Percentiles rank a stretch among this genome's conserved stretches.
Evolutionary conservation across 441 rosid genomes (phyloP).

Genomic region (Mallotus repandus): DNA sequence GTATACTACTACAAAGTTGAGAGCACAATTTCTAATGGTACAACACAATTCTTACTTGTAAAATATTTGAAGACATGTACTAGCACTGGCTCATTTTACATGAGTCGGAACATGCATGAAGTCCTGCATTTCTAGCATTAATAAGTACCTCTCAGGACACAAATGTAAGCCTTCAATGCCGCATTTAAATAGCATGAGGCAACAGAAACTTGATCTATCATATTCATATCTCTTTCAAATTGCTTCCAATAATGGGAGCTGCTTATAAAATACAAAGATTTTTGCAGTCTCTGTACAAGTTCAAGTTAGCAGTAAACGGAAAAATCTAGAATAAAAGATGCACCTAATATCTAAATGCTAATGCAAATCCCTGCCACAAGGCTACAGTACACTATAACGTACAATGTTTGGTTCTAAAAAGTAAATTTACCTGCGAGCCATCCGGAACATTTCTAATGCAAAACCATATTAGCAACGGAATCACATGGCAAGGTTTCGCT

Average conservation of each 20-base stretch:
- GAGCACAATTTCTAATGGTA: no score
- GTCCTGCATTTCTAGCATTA: no score
- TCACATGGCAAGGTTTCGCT: slow-evolving; percentile 62
- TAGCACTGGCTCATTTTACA: no score
- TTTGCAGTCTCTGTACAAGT: slow-evolving; percentile 41
- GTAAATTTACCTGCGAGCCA: slow-evolving; percentile 18
- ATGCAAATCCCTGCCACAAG: slow-evolving; percentile 18
- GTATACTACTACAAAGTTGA: no score
- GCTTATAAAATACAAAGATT: slow-evolving; percentile 21
- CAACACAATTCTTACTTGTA: no score
- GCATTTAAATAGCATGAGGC: background rate
- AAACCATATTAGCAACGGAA: background rate
- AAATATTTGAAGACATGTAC: no score
- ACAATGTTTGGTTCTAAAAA: slow-evolving; percentile 9
- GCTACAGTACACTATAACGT: slow-evolving; percentile 16
- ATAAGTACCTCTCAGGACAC: no score
- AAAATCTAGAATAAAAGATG: slow-evolving; percentile 13
- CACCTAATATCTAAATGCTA: slow-evolving; percentile 27
- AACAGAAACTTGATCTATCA: background rate
- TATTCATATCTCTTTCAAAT: slow-evolving; percentile 12
- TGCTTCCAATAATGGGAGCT: slow-evolving; percentile 17
- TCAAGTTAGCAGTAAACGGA: slow-evolving; percentile 30
- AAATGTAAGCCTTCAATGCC: no score
- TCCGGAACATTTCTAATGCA: slow-evolving; percentile 4
- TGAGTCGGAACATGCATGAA: no score